Base-by-base conservation (phyloP, 148 eudicot genomes). In the Spergularia bocconei region DNA sequence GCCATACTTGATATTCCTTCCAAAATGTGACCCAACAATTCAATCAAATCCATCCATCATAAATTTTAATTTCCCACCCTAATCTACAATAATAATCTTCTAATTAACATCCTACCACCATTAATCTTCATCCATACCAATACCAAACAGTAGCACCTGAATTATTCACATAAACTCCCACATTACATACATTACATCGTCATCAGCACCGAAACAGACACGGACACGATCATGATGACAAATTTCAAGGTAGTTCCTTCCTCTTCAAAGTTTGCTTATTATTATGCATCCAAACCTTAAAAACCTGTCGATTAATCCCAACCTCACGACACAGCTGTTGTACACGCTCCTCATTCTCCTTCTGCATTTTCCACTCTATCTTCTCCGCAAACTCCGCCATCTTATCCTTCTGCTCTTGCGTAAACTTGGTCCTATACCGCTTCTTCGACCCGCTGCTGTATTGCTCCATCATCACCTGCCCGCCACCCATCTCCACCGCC, bases 201-300 rank as follows among this genome's bases (percentile, higher is more conserved):
- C 33, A 29, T 29, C 2, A 29, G 3, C 36, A 29, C 36, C 36
- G 36, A 0, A 29, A 29, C 33, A 2, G 33, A 29, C 1, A 29
- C 36, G 2, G 36, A 29, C 36, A 29, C 1, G 36, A 4, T 2
- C 36, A 29, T 4, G 36, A 29, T 29, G n/a, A n/a, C n/a, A n/a
- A n/a, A 2, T 29, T 20, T 16, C 13, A 23, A 29, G 14, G 9
- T 36, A n/a, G 64, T 44, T 57, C 73, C 53, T 81, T 72, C 66
- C 47, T 67, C 56, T 68, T 77, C 6, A 67, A 13, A 60, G 75
- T 11, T 38, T 70, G 84, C 53, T 81, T 84, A 63, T 84, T 84
- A 56, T 84, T 84, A 52, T 84, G 86, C 84, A 84, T 71, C 86
- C 86, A 84, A 56, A 84, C 86, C 61, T 84, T 84, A 25, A 84